Base-by-base conservation (phyloP, 495 filamentous ascomycete genomes). In the Viridothelium virens region DNA sequence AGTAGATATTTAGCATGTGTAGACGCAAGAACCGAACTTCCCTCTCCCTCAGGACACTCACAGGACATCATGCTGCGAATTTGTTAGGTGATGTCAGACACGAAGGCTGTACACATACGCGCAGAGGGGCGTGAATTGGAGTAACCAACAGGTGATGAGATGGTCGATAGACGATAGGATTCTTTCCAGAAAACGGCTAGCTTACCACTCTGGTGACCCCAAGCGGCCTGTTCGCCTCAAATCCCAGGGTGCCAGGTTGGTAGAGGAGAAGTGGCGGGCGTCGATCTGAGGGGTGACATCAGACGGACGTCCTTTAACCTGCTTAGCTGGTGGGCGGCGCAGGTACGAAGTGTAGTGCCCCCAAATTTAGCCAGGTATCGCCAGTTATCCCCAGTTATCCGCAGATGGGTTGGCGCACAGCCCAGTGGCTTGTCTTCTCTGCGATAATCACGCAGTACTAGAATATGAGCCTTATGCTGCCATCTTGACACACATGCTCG, bases 281-380 rank as follows among this genome's bases (percentile, higher is more conserved):
- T 16, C 5, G 53, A 59, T 34, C 31, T 38, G 53, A 36, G 53
- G 25, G 7, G 53, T 59, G 53, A 59, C 53, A 59, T 59, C 53
- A 59, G 53, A 59, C 18, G 48, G 48, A n/a, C 9, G 11, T 53
- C 31, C 31, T 7, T 34, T 5, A 16, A 11, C 12, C 16, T 5
- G 7, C 25, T 11, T 18, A 5, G 48, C 14, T 18, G 16, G 9
- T 16, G 14, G 48, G 48, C 48, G 53, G 53, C 53, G 11, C 48
- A 16, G 48, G 48, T 5, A 14, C 48, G 18, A 25, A 5, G 1
- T 53, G 48, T 25, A 14, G 18, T 5, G 36, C 11, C 7, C 25
- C 53, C 53, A 59, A 59, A 59, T 59, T 34, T 59, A 59, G 53
- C 33, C 7, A 14, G 14, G 7, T 14, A 7, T 44, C 41, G 6